Evolutionary conservation across 306 rosid genomes (phyloP), one percentile per base, ranked within the genome.

Genomic region (Prunus salicina): DNA sequence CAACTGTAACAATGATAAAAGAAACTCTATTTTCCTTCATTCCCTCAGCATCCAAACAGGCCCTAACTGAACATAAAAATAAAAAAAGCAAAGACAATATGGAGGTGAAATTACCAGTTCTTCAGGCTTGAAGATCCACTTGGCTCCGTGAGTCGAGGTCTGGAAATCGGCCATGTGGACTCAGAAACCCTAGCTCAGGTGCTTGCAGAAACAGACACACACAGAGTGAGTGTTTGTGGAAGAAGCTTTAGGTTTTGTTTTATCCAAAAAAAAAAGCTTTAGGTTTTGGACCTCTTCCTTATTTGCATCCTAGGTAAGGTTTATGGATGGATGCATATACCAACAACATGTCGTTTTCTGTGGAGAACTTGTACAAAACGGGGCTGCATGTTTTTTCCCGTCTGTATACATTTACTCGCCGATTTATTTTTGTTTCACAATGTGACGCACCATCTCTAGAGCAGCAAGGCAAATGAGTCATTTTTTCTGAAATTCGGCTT

Each of bases 51-150:
- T 58, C 74, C 69, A 51, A 71, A 77, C 49, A 20, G 32, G 20
- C 45, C 66, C 46, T n/a, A 19, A 22, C 11, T 9, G 1, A 18
- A 64, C 68, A 72, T 47, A 49, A 51, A 27, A 27, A 5, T 1
- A 27, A 3, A 8, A 11, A 46, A 74, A 12, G 15, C 7, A 20
- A 25, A 2, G 22, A 22, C 41, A 38, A 79, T 13, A 72, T 19
- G 47, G 64, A 14, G 30, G 55, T 30, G 55, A 73, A 46, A 69
- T 18, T 82, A 94, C 96, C 95, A 94, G 85, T 56, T 86, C 84
- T 65, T 87, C 91, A 49, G 91, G 96, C 79, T 89, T 69, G 86
- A 94, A 86, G 76, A 92, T 90, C 97, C 97, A 94, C 85, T 87
- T 94, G 67, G 87, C 88, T 13, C 88, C 82, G 80, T 90, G 98